Evolutionary conservation across 148 eudicot genomes (phyloP), one percentile per base, ranked within the genome.

Genomic region (Vaccinium macrocarpon): DNA sequence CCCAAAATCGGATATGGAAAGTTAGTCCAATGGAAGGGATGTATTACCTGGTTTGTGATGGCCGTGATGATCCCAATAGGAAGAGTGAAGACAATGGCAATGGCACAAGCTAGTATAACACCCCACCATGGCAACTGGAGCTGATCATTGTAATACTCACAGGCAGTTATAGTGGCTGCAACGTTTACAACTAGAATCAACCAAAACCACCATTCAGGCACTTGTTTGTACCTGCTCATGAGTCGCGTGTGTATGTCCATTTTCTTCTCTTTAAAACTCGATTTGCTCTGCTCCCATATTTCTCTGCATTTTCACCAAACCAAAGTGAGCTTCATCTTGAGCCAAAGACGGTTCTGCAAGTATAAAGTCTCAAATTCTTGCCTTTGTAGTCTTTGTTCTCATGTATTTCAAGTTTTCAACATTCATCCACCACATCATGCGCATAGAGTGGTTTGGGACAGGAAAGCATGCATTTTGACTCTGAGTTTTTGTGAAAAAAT

Each of bases 121-220:
- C 99, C 99, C 99, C 98, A 97, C 99, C 99, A 97, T n/a, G 99
- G 98, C 82, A 97, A 72, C 87, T 95, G 99, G 76, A 97, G 99
- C 75, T 97, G 99, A 5, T 94, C 94, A 42, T 90, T 94, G 92
- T 93, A 95, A 77, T 97, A 97, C 90, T 97, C 99, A 8, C 99
- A 97, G 0, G 98, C 98, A 78, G 94, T 91, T 48, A 95, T 86
- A 49, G 99, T 92, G 42, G 86, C 88, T 27, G 86, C 90, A 61
- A 97, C 88, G 81, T 93, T 97, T 21, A 85, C 88, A 2, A 90
- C 88, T 27, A 97, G 91, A n/a, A 97, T 93, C 84, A 89, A 88
- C 99, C 98, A 95, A 85, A 97, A 97, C 99, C 99, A 97, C 99
- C 98, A 94, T 59, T 94, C 98, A 0, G 98, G 99, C 19, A 88